Evolutionary conservation across 148 eudicot genomes (phyloP), one percentile per base, ranked within the genome.

Genomic region (Heliamphora exappendiculata): DNA sequence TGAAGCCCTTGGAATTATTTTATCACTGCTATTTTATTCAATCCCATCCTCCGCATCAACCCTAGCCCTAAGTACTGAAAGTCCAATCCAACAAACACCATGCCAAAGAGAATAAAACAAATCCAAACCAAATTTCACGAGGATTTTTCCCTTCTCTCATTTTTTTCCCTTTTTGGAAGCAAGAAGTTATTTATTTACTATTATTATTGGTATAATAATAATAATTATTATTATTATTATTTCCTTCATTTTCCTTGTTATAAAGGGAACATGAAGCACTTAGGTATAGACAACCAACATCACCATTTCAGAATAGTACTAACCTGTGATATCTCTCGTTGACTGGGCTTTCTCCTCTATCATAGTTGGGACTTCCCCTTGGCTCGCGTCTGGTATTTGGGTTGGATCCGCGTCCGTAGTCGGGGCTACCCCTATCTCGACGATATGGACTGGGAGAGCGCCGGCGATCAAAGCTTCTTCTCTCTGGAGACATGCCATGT

Each of bases 401-500:
- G 14, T 63, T 79, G 24, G 83, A 29, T 54, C 88, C 96, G 81
- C 72, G 93, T 10, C 93, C 93, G 82, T 89, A 89, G 82, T 89
- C 93, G 69, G 96, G 93, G 82, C 96, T 91, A 62, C 81, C 90
- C 78, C 91, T 80, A 44, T 86, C 91, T 75, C 86, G 84, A 29
- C 84, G 86, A 70, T 81, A 86, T 41, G 91, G 93, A 76, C 91
- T 88, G 19, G 87, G 88, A 62, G 91, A 88, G 68, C 88, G 82
- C 44, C 82, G 75, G 26, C 86, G 89, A 36, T 79, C 85, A 76
- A 75, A 80, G 53, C 85, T 73, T 69, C 88, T 86, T 75, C 89
- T 81, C 44, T 79, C 85, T 16, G 91, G 88, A 50, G 93, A 87
- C 59, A 70, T 47, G 51, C 84, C 88, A 64, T 90, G 85, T 19